Conservation (phyloP, 1,284 basidiomycete genomes). For the Takashimella tepidaria region DNA sequence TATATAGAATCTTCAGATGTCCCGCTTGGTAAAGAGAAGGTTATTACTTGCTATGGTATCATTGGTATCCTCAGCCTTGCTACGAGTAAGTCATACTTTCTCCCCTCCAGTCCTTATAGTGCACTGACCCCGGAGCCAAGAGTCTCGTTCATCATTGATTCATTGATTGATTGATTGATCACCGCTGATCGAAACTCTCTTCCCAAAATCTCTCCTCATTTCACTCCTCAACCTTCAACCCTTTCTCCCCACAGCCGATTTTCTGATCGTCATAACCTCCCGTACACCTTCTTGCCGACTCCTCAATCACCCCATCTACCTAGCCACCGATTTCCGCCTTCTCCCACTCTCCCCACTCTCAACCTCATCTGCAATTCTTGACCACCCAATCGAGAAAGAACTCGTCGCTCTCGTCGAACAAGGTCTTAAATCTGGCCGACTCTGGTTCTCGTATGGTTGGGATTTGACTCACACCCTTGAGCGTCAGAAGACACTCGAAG, state of each 20-base stretch:
- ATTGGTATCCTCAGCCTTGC: conserved; percentile 78
- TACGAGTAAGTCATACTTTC: conserved; percentile 58
- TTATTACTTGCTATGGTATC: conserved; percentile 66
- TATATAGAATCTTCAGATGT: conserved; percentile 37
- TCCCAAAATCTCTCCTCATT: not conserved
- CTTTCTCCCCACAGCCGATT: conserved; percentile 64
- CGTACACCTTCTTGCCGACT: conserved; percentile 73
- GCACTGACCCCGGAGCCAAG: too few relatives aligned
- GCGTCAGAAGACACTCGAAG: conserved; percentile 62
- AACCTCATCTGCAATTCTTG: conserved; percentile 56
- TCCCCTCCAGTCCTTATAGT: not conserved
- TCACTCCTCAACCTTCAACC: not conserved
- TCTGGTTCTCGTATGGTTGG: conserved; percentile 88
- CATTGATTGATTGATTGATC: too few relatives aligned
- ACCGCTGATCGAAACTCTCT: not conserved
- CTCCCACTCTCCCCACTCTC: conserved; percentile 70
- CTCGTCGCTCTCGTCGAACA: conserved; percentile 79
- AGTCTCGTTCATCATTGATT: too few relatives aligned
- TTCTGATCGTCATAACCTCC: conserved; percentile 82
- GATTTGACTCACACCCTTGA: conserved; percentile 87
- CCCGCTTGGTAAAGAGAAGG: conserved; percentile 48
- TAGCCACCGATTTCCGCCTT: conserved; percentile 86
- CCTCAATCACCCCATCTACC: conserved; percentile 79
- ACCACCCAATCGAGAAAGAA: conserved; percentile 80
- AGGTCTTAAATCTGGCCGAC: conserved; percentile 72